Conservation (phyloP, 2,329 filamentous ascomycete genomes). For the Tetracladium maxilliforme region DNA sequence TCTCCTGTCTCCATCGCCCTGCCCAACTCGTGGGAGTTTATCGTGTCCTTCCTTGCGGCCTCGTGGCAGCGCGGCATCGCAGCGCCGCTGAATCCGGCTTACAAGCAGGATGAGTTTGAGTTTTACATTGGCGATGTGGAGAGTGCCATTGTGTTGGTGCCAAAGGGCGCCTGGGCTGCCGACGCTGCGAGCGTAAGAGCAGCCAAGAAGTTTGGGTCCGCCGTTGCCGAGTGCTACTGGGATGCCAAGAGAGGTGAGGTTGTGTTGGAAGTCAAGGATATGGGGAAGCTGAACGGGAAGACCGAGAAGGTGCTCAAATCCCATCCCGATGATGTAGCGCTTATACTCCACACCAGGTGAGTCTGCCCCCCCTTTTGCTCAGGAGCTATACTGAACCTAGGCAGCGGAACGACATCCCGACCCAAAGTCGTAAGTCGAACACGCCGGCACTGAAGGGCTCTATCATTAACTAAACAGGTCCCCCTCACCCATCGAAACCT, state of each 20-base stretch:
- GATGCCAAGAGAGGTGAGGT: constrained; percentile 49
- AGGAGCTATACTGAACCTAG: too few species aligned
- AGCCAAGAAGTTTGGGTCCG: constrained; percentile 64
- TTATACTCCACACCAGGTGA: constrained; percentile 76
- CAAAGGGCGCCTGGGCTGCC: constrained; percentile 50
- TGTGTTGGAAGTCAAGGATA: constrained; percentile 63
- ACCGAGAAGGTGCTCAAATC: constrained; percentile 33
- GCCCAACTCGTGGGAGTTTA: constrained; percentile 77
- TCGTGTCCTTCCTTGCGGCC: constrained; percentile 72
- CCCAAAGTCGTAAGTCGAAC: constrained; percentile 56
- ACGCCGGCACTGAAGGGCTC: neutral
- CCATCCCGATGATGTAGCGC: constrained; percentile 63
- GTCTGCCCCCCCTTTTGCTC: too few species aligned
- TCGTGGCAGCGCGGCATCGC: constrained; percentile 76
- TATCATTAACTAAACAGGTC: constrained; percentile 26
- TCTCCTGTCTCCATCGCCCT: constrained; percentile 72
- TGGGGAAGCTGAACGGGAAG: constrained; percentile 46
- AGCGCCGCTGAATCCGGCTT: constrained; percentile 74
- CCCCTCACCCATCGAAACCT: constrained; percentile 72
- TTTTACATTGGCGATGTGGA: constrained; percentile 84
- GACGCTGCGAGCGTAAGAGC: constrained; percentile 61
- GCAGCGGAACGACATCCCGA: constrained; percentile 70
- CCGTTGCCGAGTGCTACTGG: constrained; percentile 81
- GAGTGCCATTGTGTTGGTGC: constrained; percentile 65
- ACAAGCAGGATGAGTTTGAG: constrained; percentile 83